phyloP scores from a whole-genome alignment of 2,329 filamentous ascomycete genomes.

The Arthrobotrys pseudoclavata region DNA sequence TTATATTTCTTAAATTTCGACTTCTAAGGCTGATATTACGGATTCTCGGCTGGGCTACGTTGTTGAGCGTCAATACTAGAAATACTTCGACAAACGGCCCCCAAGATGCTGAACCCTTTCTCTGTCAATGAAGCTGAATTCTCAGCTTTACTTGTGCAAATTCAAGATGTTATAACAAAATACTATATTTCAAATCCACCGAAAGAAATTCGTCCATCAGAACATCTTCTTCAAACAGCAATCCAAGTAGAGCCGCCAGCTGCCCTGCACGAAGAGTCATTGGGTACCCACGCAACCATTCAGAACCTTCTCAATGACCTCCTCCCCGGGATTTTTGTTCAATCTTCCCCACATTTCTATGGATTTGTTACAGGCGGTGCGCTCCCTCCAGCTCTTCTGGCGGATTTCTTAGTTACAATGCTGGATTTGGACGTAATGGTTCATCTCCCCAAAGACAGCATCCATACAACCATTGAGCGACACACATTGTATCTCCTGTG shows the following conservation, averaged over 20 bases:
- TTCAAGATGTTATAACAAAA: slow-evolving; percentile 46
- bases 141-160: slow-evolving; percentile 33
- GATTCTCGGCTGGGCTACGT: background rate
- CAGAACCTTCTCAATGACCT: slow-evolving; percentile 48
- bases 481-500: slow-evolving; percentile 78
- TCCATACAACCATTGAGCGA: slow-evolving; percentile 82
- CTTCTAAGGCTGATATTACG: background rate
- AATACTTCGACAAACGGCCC: background rate
- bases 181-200: slow-evolving; percentile 56
- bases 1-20: background rate
- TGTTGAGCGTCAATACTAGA: background rate
- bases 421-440: slow-evolving; percentile 88
- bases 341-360: slow-evolving; percentile 56
- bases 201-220: slow-evolving; percentile 36
- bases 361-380: slow-evolving; percentile 72
- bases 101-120: slow-evolving; percentile 49
- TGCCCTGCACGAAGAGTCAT: slow-evolving; percentile 4
- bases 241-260: slow-evolving; percentile 32
- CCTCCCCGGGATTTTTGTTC: slow-evolving; percentile 47
- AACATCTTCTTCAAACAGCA: slow-evolving; percentile 21
- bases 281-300: slow-evolving; percentile 40
- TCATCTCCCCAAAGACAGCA: slow-evolving; percentile 81
- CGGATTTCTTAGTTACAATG: slow-evolving; percentile 84
- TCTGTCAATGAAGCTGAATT: slow-evolving; percentile 39
- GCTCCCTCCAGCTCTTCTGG: slow-evolving; percentile 82